These are phyloP conservation scores for Mycena rebaudengoi DNA, from an alignment of 768 basidiomycete species.

Conservation along the genomic window DNA sequence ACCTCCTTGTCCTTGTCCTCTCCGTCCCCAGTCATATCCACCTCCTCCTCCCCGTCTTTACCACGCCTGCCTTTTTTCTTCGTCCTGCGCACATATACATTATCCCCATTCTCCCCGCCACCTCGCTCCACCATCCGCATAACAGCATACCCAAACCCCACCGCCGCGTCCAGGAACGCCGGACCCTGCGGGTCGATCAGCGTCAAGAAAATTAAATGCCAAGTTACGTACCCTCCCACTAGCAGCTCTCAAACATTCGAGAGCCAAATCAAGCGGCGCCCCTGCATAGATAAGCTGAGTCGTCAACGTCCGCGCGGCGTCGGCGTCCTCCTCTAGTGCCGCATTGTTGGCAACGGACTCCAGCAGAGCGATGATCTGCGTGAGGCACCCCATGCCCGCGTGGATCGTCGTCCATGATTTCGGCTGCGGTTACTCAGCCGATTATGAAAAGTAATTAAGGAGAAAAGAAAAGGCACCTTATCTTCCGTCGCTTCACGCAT, in stretches of 20 bases:
- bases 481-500: constrained; percentile 93
- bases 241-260: constrained; percentile 77
- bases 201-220: too few relatives aligned
- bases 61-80: constrained; percentile 60
- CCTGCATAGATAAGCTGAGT: constrained; percentile 96
- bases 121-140: constrained; percentile 90
- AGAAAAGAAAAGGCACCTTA: constrained; percentile 60
- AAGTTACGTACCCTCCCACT: too few relatives aligned
- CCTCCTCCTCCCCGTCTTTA: constrained; percentile 55
- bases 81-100: constrained; percentile 77
- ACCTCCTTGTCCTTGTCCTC: constrained; percentile 72
- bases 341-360: constrained; percentile 49
- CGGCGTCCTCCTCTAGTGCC: too few relatives aligned
- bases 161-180: constrained; percentile 87
- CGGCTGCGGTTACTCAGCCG: constrained; percentile 61
- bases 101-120: constrained; percentile 75
- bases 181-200: too few relatives aligned
- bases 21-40: constrained; percentile 76
- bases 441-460: constrained; percentile 14
- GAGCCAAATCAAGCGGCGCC: constrained; percentile 88
- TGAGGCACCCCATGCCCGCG: constrained; percentile 93
- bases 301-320: constrained; percentile 84
- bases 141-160: constrained; percentile 86
- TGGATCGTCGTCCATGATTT: constrained; percentile 95
- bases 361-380: constrained; percentile 89